Evolutionary conservation across 2,329 filamentous ascomycete genomes (phyloP), one percentile per base, ranked within the genome.

Genomic region (Aspergillus sojae): DNA sequence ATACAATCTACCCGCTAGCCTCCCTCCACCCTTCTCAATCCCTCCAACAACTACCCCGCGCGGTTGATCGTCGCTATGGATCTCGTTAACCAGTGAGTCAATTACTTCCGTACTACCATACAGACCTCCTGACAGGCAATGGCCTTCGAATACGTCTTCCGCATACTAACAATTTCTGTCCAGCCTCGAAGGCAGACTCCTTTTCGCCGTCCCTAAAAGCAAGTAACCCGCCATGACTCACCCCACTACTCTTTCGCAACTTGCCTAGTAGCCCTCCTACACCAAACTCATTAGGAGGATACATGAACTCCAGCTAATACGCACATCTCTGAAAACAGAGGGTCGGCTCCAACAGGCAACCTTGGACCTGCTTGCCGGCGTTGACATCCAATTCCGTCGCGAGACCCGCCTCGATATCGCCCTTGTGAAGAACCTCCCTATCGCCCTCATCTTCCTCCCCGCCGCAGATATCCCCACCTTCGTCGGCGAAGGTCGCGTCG

Each of bases 191-290:
- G 94, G 94, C 75, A 91, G 95, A 69, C 86, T 98, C 62, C 87
- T 98, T 67, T 97, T 99, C 77, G 95, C 95, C 66, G 92, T 99
- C n/a, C 95, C 95, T 65, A 99, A 99, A 83, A 99, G 93, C 94
- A 83, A 84, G 91, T 88, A 61, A 57, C 58, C 67, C 58, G 65
- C 54, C 43, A 62, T 69, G 68, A 72, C 62, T 71, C 68, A 69
- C 50, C 50, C 43, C 63, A 59, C 61, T 50, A 30, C 52, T 53
- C 28, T 52, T 19, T 63, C 55, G 43, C 57, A 50, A 58, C 39
- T 39, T 54, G 67, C 55, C 62, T 52, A 59, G 56, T 57, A 64
- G 26, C 53, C 57, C 67, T 21, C 14, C 19, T n/a, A 32, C 64
- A 50, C 39, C 52, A 56, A 62, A 68, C 64, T 65, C 57, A 67